Evolutionary conservation across 2,329 filamentous ascomycete genomes (phyloP).

Genomic region (Claviceps capensis): DNA sequence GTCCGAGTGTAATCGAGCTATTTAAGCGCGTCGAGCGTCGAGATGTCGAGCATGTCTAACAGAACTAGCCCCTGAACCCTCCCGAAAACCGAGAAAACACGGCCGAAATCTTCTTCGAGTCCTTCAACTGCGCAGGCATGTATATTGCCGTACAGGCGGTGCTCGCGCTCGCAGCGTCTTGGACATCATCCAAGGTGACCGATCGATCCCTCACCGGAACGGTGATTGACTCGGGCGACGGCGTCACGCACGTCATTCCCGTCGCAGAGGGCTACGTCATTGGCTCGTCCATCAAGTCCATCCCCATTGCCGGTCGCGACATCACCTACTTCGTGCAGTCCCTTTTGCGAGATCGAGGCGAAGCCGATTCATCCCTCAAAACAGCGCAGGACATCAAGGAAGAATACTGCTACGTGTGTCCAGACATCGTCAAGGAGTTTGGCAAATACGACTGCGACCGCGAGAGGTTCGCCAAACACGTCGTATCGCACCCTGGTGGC

Average conservation of each 20-base stretch:
- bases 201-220: conserved; percentile 93
- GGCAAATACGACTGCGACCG: conserved; percentile 86
- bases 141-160: conserved; percentile 99
- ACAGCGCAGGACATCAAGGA: conserved; percentile 98
- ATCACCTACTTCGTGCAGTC: conserved; percentile 99
- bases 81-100: conserved; percentile 98
- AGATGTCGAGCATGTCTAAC: not conserved
- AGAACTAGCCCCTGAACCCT: conserved; percentile 72
- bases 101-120: conserved; percentile 99
- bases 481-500: conserved; percentile 74
- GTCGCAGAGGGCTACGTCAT: conserved; percentile 98
- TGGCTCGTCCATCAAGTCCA: conserved; percentile 96
- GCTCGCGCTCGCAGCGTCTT: conserved; percentile 87
- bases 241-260: conserved; percentile 97
- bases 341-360: conserved; percentile 84
- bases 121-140: conserved; percentile 96
- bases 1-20: not conserved
- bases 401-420: conserved; percentile 95
- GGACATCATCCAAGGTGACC: conserved; percentile 96
- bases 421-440: conserved; percentile 98
- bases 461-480: conserved; percentile 80
- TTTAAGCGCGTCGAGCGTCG: too few relatives aligned
- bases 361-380: conserved; percentile 92
- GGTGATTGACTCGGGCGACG: conserved; percentile 96
- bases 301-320: conserved; percentile 93